Evolutionary conservation across 176 grass and related monocot genomes (phyloP).

Genomic region (Musa troglodytarum): DNA sequence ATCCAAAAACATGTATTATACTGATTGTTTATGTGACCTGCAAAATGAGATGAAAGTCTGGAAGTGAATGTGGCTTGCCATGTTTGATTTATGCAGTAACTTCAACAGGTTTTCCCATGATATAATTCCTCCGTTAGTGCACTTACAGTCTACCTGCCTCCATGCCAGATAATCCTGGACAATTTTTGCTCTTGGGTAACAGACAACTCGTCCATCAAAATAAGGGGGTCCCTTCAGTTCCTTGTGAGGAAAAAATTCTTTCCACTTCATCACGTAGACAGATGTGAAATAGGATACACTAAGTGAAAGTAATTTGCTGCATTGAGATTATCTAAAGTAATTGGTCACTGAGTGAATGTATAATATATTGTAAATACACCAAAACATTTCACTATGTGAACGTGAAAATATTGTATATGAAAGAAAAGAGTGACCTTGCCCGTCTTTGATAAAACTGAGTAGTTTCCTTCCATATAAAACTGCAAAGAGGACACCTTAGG

Average conservation of each 20-base stretch:
- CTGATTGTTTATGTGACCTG: conserved; percentile 75
- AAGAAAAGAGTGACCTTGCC: conserved; percentile 39
- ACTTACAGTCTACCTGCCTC: conserved; percentile 88
- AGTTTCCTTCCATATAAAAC: conserved; percentile 74
- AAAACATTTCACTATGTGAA: background rate
- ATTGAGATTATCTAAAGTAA: conserved; percentile 18
- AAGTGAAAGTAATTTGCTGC: conserved; percentile 62
- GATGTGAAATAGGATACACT: conserved; percentile 71
- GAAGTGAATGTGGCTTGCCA: background rate
- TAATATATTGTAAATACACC: background rate
- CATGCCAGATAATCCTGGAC: conserved; percentile 69
- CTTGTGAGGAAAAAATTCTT: conserved; percentile 56
- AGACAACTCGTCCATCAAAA: conserved; percentile 76
- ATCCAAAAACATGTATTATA: conserved; percentile 86
- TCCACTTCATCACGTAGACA: conserved; percentile 67
- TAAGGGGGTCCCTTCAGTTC: conserved; percentile 59
- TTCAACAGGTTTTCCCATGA: conserved; percentile 3
- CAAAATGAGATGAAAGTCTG: conserved; percentile 12
- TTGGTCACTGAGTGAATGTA: conserved; percentile 16
- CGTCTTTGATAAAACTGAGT: conserved; percentile 67
- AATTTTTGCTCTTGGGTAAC: conserved; percentile 67
- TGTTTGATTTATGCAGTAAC: conserved; percentile 8
- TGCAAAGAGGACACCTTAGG: conserved; percentile 25
- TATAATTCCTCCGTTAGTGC: conserved; percentile 1
- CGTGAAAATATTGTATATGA: background rate